A percentile compares a stretch with the other conserved stretches of the same genome.
Conservation (phyloP, 768 basidiomycete species). For the Phaeotremella fagi region DNA sequence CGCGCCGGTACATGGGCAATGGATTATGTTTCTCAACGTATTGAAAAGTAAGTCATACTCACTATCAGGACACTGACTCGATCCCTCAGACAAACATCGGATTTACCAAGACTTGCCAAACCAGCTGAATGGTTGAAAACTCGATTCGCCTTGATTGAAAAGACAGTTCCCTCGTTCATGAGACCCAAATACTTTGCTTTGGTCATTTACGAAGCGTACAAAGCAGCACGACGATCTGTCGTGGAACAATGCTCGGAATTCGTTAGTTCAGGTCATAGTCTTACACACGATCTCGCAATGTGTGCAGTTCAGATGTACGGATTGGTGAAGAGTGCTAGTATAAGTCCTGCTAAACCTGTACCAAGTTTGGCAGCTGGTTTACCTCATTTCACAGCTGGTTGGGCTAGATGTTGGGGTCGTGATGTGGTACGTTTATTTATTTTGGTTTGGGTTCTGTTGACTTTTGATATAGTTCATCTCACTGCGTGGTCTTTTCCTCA, state of each 20-base stretch:
- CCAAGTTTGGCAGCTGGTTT: slow-evolving; percentile 90
- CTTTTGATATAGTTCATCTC: slow-evolving; percentile 66
- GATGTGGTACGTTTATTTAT: slow-evolving; percentile 49
- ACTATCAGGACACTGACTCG: neutral
- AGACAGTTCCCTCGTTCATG: slow-evolving; percentile 72
- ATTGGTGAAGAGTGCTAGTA: slow-evolving; percentile 78
- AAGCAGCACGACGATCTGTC: slow-evolving; percentile 73
- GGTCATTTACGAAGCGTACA: slow-evolving; percentile 84
- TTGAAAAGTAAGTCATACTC: slow-evolving; percentile 59
- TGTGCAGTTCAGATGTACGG: slow-evolving; percentile 74
- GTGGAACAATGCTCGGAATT: slow-evolving; percentile 88
- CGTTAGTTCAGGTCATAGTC: slow-evolving; percentile 72
- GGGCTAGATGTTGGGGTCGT: slow-evolving; percentile 97
- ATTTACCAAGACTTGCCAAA: slow-evolving; percentile 63
- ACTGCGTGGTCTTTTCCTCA: slow-evolving; percentile 83
- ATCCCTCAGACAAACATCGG: slow-evolving; percentile 51
- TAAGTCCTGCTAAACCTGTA: slow-evolving; percentile 60
- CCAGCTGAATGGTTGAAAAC: slow-evolving; percentile 81
- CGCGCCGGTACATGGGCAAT: slow-evolving; percentile 86
- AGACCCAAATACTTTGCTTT: slow-evolving; percentile 96
- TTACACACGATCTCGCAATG: slow-evolving; percentile 84
- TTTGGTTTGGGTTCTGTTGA: neutral
- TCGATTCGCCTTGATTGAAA: slow-evolving; percentile 76
- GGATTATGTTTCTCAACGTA: slow-evolving; percentile 72
- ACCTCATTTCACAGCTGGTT: slow-evolving; percentile 85